These are phyloP conservation scores for Boletus eberwhitei DNA, from an alignment of 768 basidiomycete species.

Conservation along the genomic window DNA sequence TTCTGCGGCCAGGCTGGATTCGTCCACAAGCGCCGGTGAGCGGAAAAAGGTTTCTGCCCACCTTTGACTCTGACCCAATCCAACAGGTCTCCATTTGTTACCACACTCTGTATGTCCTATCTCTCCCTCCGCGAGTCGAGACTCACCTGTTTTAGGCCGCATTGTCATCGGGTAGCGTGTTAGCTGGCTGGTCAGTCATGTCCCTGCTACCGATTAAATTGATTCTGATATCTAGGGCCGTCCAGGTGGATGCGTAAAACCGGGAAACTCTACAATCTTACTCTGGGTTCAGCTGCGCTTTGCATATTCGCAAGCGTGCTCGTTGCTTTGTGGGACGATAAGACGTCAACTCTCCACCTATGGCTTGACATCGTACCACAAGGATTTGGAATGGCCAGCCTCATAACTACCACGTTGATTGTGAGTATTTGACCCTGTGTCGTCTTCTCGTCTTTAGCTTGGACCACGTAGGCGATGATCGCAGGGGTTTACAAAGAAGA, in stretches of 20 bases:
- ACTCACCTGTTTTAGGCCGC: slow-evolving; percentile 50
- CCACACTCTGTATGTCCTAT: slow-evolving; percentile 74
- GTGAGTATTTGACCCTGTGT: slow-evolving; percentile 42
- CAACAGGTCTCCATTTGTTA: slow-evolving; percentile 76
- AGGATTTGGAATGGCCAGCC: slow-evolving; percentile 79
- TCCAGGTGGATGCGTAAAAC: slow-evolving; percentile 80
- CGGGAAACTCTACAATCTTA: slow-evolving; percentile 79
- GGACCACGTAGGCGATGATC: slow-evolving; percentile 70
- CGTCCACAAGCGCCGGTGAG: slow-evolving; percentile 70
- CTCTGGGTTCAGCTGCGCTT: slow-evolving; percentile 59
- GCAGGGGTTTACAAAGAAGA: slow-evolving; percentile 76
- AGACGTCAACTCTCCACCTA: slow-evolving; percentile 57
- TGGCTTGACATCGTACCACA: slow-evolving; percentile 80
- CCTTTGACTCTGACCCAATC: slow-evolving; percentile 8
- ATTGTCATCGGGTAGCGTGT: slow-evolving; percentile 79
- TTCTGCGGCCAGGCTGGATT: slow-evolving; percentile 69
- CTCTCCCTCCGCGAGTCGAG: slow-evolving; percentile 4
- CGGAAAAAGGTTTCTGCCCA: background rate
- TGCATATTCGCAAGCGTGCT: slow-evolving; percentile 57
- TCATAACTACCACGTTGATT: slow-evolving; percentile 84
- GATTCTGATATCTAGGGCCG: slow-evolving; percentile 7
- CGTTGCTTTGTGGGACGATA: slow-evolving; percentile 64
- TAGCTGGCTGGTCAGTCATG: slow-evolving; percentile 73
- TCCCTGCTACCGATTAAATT: slow-evolving; percentile 1
- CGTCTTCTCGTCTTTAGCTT: slow-evolving; percentile 1